A percentile compares a stretch with the other conserved stretches of the same genome.
Conservation (phyloP, 2,329 filamentous ascomycete species). For the Fusarium foetens region DNA sequence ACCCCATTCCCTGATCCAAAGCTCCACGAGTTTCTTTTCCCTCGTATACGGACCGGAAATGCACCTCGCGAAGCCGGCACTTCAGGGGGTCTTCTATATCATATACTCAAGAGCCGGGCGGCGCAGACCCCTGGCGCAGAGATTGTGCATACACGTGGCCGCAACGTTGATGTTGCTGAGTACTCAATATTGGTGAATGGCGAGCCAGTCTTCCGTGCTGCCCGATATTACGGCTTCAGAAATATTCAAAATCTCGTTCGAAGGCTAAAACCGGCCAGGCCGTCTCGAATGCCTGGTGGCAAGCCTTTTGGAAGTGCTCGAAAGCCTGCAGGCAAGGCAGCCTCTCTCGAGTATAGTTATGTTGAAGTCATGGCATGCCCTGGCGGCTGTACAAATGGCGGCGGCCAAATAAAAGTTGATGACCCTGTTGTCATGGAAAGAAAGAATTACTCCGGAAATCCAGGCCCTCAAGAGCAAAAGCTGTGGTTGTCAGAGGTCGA, state of each 20-base stretch:
- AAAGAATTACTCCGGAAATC: conserved; percentile 61
- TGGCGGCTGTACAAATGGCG: conserved; percentile 97
- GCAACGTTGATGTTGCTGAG: conserved; percentile 92
- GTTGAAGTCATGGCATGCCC: conserved; percentile 99
- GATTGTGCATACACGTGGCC: conserved; percentile 77
- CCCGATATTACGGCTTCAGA: conserved; percentile 95
- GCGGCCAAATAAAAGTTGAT: conserved; percentile 91
- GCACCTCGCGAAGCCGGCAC: conserved; percentile 72
- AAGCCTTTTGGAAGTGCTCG: conserved; percentile 67
- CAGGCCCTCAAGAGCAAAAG: conserved; percentile 83
- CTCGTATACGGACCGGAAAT: conserved; percentile 55
- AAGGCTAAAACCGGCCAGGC: conserved; percentile 82
- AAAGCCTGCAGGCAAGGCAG: conserved; percentile 61
- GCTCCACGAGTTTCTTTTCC: conserved; percentile 80
- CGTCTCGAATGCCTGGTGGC: conserved; percentile 83
- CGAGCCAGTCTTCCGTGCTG: conserved; percentile 77
- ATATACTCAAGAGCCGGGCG: conserved; percentile 81
- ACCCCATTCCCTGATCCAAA: conserved; percentile 77
- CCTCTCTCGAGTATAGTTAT: conserved; percentile 79
- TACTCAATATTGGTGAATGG: conserved; percentile 73
- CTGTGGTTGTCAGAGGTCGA: conserved; percentile 85
- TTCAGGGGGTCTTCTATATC: conserved; percentile 89
- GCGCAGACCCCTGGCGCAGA: conserved; percentile 75
- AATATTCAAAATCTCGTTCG: conserved; percentile 98
- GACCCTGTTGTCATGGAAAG: conserved; percentile 72